These are phyloP conservation scores for Populus hybrid DNA, from an alignment of 441 rosid genomes.

Conservation along the genomic window DNA sequence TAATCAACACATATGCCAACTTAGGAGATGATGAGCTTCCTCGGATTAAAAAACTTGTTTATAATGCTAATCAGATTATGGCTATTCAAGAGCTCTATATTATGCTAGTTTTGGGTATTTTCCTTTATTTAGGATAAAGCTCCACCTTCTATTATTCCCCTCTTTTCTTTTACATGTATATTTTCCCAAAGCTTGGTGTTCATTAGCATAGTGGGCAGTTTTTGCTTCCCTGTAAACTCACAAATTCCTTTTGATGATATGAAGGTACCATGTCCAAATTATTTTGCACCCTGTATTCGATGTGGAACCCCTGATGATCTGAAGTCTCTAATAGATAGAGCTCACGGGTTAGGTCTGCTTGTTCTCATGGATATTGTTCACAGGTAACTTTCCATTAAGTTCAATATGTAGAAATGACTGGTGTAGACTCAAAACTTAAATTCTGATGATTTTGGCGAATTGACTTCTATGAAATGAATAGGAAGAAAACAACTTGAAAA, in stretches of 20 bases:
- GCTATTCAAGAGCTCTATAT: conserved; percentile 97
- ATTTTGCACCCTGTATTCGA: conserved; percentile 96
- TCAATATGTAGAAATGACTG: conserved; percentile 1
- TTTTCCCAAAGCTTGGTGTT: conserved; percentile 3
- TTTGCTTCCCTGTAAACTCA: conserved; percentile 21
- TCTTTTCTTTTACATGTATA: neutral
- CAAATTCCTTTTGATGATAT: conserved; percentile 31
- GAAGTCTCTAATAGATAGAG: conserved; percentile 91
- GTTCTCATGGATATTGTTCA: conserved; percentile 99
- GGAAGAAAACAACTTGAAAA: neutral
- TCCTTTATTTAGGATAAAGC: conserved; percentile 20
- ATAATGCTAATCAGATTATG: conserved; percentile 97
- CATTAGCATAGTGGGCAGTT: conserved; percentile 9
- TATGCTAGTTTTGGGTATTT: conserved; percentile 98
- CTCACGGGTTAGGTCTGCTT: conserved; percentile 89
- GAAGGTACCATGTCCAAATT: conserved; percentile 96
- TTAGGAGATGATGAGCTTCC: conserved; percentile 98
- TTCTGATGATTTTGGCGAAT: neutral
- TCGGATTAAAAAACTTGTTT: conserved; percentile 89
- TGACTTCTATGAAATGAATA: neutral
- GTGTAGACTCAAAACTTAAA: neutral
- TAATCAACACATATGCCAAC: conserved; percentile 80
- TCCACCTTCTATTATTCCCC: conserved; percentile 1
- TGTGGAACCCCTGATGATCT: conserved; percentile 98
- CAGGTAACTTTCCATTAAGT: conserved; percentile 51